Evolutionary conservation across 202 grass and related monocot species (phyloP).

Genomic region (Hordeum pubiflorum): DNA sequence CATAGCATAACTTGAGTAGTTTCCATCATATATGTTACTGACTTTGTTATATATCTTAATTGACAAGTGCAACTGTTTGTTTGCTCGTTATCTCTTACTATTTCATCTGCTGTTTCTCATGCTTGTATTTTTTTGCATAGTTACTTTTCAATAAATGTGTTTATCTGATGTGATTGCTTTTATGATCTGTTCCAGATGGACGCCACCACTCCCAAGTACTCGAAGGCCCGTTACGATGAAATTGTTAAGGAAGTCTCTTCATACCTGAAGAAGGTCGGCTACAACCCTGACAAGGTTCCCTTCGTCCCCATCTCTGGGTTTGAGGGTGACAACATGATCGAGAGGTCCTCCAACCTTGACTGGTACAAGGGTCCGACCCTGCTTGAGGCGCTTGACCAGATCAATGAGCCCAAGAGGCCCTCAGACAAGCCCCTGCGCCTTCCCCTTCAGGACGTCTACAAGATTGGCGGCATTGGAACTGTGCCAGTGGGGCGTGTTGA

Average conservation of each 20-base stretch:
- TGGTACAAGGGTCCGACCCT: slow-evolving; percentile 1
- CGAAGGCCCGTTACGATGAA: neutral
- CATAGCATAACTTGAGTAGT: too few species aligned
- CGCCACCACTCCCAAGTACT: neutral
- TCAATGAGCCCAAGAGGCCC: slow-evolving; percentile 7
- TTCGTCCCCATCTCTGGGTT: neutral
- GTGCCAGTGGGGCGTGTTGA: neutral
- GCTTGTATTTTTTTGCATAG: neutral
- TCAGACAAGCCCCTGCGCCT: neutral
- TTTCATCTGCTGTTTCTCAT: too few species aligned
- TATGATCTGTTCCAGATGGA: neutral
- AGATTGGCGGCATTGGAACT: neutral
- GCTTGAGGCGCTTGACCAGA: neutral
- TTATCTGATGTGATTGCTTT: neutral
- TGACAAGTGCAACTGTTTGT: neutral
- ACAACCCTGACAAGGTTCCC: slow-evolving; percentile 4
- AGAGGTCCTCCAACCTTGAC: slow-evolving; percentile 1
- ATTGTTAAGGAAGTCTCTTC: neutral
- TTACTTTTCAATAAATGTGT: neutral
- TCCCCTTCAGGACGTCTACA: neutral
- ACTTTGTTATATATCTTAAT: neutral
- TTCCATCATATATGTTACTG: neutral
- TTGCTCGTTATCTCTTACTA: neutral
- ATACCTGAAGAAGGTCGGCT: neutral
- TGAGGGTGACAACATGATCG: neutral